phyloP scores from a whole-genome alignment of 2,329 filamentous ascomycete species.

The Ceratocystis harringtonii region DNA sequence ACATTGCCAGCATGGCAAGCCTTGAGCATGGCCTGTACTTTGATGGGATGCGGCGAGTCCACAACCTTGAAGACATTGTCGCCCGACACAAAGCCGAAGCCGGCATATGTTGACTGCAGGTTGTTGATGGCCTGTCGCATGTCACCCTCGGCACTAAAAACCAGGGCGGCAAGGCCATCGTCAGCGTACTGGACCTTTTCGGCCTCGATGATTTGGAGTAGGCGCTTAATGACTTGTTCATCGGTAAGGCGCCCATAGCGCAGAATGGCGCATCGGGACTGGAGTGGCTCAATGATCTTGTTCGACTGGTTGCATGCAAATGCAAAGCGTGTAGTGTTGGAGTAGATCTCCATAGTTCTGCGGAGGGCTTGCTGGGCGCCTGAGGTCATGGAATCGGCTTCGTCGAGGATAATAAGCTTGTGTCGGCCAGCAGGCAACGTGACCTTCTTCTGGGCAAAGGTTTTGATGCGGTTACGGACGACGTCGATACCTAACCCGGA shows the following conservation, averaged over 20 bases:
- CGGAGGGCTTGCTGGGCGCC: conserved; percentile 90
- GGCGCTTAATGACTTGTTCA: conserved; percentile 74
- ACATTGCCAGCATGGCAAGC: conserved; percentile 87
- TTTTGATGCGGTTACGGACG: conserved; percentile 92
- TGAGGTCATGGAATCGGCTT: conserved; percentile 95
- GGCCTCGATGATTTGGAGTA: conserved; percentile 83
- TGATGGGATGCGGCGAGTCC: conserved; percentile 91
- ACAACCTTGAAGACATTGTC: conserved; percentile 98
- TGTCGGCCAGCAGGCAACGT: conserved; percentile 80
- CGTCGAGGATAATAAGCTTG: conserved; percentile 93
- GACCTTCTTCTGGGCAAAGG: conserved; percentile 97
- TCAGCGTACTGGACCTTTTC: conserved; percentile 85
- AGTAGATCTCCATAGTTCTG: conserved; percentile 98
- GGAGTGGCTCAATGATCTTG: conserved; percentile 98
- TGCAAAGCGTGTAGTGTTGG: conserved; percentile 86
- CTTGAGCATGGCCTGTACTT: conserved; percentile 97
- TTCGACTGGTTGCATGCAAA: conserved; percentile 98
- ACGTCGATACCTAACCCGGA: conserved; percentile 66
- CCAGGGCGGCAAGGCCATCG: conserved; percentile 85
- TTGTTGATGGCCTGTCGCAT: conserved; percentile 99
- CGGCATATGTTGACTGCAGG: conserved; percentile 79
- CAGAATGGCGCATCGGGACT: conserved; percentile 90
- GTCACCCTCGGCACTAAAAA: conserved; percentile 94
- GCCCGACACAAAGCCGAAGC: conserved; percentile 91
- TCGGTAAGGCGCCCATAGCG: conserved; percentile 88